phyloP scores from a whole-genome alignment of 768 basidiomycete genomes.

The Pulveroboletus sp. region DNA sequence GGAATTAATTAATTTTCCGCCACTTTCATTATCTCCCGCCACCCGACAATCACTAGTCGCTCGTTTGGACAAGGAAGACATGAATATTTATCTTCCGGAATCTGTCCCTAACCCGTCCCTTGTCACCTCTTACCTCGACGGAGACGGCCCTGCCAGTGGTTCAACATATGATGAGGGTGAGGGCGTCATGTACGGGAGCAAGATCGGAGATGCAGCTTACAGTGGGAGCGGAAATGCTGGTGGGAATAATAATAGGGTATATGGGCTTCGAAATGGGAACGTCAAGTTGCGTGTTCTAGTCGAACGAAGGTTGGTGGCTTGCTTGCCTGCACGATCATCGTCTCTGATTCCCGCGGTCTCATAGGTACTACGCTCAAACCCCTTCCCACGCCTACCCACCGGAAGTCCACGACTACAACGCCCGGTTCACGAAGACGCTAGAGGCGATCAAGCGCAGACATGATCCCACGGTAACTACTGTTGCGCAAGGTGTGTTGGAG shows the following conservation, averaged over 20 bases:
- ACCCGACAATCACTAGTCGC: conserved; percentile 11
- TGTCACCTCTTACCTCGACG: conserved; percentile 21
- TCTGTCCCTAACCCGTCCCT: conserved; percentile 15
- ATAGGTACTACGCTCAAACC: conserved; percentile 82
- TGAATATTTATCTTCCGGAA: conserved; percentile 15
- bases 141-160: conserved; percentile 20
- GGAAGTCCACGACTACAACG: conserved; percentile 89
- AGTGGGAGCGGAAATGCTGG: conserved; percentile 21
- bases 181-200: conserved; percentile 7
- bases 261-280: conserved; percentile 16
- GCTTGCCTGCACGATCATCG: neutral
- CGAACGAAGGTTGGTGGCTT: conserved; percentile 11
- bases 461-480: conserved; percentile 95
- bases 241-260: conserved; percentile 12
- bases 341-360: conserved; percentile 3
- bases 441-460: conserved; percentile 90
- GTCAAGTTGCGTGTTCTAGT: conserved; percentile 13
- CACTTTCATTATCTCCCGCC: conserved; percentile 12
- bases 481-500: conserved; percentile 93
- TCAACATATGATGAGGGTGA: conserved; percentile 15
- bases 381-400: conserved; percentile 76
- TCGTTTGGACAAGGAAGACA: conserved; percentile 9
- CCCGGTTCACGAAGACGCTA: conserved; percentile 79
- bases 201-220: conserved; percentile 7
- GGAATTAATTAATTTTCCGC: conserved; percentile 11